These are phyloP conservation scores for Oryza glaberrima DNA, from an alignment of 176 grass and related monocot species.

Conservation along the genomic window DNA sequence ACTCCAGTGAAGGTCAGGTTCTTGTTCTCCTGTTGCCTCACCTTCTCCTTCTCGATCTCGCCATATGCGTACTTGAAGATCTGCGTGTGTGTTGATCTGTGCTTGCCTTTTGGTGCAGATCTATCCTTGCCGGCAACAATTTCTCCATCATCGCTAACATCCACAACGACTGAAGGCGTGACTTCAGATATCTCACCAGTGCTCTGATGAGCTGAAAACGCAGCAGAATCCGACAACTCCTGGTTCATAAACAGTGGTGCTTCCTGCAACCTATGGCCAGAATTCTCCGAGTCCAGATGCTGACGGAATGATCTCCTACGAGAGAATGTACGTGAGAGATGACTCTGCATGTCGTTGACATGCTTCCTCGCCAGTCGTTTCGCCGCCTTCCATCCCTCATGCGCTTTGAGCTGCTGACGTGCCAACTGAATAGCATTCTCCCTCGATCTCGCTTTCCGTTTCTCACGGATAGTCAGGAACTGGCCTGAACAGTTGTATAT, in stretches of 20 bases:
- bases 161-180: constrained; percentile 50
- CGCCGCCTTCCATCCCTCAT: constrained; percentile 70
- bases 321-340: constrained; percentile 68
- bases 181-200: constrained; percentile 52
- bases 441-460: constrained; percentile 74
- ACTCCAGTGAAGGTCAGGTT: constrained; percentile 75
- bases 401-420: constrained; percentile 68
- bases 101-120: constrained; percentile 51
- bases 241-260: constrained; percentile 21
- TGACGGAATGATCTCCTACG: constrained; percentile 48
- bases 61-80: constrained; percentile 90
- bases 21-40: constrained; percentile 63
- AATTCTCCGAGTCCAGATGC: constrained; percentile 10
- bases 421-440: constrained; percentile 70
- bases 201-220: constrained; percentile 33
- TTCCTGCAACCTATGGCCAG: constrained; percentile 38
- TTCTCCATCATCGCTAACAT: constrained; percentile 49
- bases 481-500: constrained; percentile 93
- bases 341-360: constrained; percentile 46
- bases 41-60: constrained; percentile 85
- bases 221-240: constrained; percentile 50
- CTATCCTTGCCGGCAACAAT: constrained; percentile 52
- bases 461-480: constrained; percentile 65
- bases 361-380: constrained; percentile 69
- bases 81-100: constrained; percentile 68